Evolutionary conservation across 2,329 filamentous ascomycete genomes (phyloP).

Genomic region (Neurospora crassa): DNA sequence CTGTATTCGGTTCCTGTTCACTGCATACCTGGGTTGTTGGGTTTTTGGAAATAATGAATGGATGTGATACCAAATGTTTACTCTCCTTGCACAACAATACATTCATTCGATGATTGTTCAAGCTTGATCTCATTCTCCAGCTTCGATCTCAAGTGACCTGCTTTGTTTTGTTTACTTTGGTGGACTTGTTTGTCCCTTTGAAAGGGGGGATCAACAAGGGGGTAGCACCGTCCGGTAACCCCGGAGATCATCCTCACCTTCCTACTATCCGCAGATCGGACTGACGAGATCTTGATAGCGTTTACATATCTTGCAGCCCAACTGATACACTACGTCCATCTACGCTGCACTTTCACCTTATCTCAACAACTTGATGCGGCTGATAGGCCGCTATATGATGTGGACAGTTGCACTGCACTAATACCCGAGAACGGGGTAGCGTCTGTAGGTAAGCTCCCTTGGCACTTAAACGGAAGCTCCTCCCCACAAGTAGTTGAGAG

Average conservation of each 20-base stretch:
- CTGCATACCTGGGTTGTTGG: not conserved
- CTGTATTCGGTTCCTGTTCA: not conserved
- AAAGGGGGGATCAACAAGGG: not conserved
- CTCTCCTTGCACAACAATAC: not conserved
- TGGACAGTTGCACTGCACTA: not conserved
- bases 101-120: not conserved
- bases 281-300: not conserved
- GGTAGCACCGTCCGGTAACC: not conserved
- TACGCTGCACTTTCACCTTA: not conserved
- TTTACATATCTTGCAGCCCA: not conserved
- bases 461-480: not conserved
- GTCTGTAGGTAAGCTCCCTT: not conserved
- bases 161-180: not conserved
- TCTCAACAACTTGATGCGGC: not conserved
- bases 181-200: not conserved
- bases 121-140: not conserved
- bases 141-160: not conserved
- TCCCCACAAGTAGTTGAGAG: not conserved
- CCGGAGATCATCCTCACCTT: not conserved
- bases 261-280: not conserved
- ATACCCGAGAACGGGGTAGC: not conserved
- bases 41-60: slow-evolving; percentile 1
- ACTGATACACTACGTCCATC: not conserved
- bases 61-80: not conserved
- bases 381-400: not conserved